phyloP scores from a whole-genome alignment of 1,284 basidiomycete genomes.

The Tremellales sp. region DNA sequence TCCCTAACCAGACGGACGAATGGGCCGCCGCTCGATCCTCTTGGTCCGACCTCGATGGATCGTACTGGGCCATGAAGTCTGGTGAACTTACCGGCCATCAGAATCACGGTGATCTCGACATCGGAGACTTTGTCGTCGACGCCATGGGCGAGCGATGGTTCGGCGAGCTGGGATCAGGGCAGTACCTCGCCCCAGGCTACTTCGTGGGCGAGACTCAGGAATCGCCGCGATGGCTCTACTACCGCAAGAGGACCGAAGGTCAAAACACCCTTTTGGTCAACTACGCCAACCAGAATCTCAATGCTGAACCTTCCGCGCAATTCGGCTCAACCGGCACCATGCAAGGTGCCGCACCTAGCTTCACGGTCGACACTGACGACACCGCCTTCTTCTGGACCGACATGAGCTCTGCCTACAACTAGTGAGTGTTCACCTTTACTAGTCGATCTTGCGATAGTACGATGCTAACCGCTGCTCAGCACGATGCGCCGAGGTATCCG shows the following conservation, averaged over 20 bases:
- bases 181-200: conserved; percentile 71
- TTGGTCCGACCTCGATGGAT: conserved; percentile 82
- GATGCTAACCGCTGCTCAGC: conserved; percentile 10
- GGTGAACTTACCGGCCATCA: conserved; percentile 73
- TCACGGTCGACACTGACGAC: conserved; percentile 60
- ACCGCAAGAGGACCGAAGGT: conserved; percentile 92
- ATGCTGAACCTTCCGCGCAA: conserved; percentile 59
- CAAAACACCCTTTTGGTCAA: conserved; percentile 90
- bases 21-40: conserved; percentile 90
- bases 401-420: conserved; percentile 72
- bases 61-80: conserved; percentile 85
- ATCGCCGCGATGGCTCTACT: conserved; percentile 78
- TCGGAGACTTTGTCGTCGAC: conserved; percentile 91
- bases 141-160: conserved; percentile 93
- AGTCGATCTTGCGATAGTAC: background rate
- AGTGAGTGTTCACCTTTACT: conserved; percentile 12
- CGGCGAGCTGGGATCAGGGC: conserved; percentile 85
- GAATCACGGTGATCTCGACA: conserved; percentile 90
- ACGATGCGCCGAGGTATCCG: conserved; percentile 77
- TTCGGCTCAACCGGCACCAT: conserved; percentile 60
- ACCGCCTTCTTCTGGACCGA: conserved; percentile 81
- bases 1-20: conserved; percentile 63
- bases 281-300: conserved; percentile 74
- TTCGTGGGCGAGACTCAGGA: conserved; percentile 66
- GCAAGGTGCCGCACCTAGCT: conserved; percentile 69